These are phyloP conservation scores for Trypanosoma congolense DNA, from an alignment of 208 protist genomes.

Conservation along the genomic window DNA sequence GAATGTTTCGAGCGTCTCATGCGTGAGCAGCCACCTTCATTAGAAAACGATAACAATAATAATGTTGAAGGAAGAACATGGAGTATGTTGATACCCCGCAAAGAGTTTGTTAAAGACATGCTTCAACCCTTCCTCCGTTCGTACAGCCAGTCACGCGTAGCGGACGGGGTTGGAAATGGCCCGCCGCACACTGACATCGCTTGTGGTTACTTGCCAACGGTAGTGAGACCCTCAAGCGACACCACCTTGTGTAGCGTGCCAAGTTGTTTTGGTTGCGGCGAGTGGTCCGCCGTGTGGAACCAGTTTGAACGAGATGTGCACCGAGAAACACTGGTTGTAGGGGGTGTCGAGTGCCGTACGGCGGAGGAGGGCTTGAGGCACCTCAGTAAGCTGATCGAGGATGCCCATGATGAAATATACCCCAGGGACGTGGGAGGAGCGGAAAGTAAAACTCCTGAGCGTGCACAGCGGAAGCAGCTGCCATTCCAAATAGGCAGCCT, in stretches of 20 bases:
- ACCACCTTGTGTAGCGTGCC: neutral
- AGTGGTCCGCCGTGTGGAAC: conserved; percentile 19
- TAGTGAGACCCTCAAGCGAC: neutral
- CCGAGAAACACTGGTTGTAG: conserved; percentile 17
- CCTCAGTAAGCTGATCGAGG: conserved; percentile 8
- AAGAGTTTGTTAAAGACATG: conserved; percentile 11
- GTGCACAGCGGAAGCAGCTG: no score
- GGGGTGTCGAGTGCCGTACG: conserved; percentile 3
- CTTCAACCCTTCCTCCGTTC: conserved; percentile 5
- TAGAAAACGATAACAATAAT: conserved; percentile 5
- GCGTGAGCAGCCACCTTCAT: conserved; percentile 10
- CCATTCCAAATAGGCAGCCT: no score
- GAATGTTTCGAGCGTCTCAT: conserved; percentile 11
- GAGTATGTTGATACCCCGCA: conserved; percentile 11
- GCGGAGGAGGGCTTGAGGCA: conserved; percentile 7
- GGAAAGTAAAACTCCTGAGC: no score
- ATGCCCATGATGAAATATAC: conserved; percentile 12
- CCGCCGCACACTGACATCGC: neutral
- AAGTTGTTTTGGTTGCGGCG: conserved; percentile 2
- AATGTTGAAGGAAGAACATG: conserved; percentile 13
- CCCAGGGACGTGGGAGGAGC: no score
- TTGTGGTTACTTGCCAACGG: conserved; percentile 1
- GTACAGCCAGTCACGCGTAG: neutral
- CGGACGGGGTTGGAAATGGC: no score
- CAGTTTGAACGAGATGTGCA: conserved; percentile 23